Evolutionary conservation across 2,329 filamentous ascomycete genomes (phyloP).

Genomic region (Calonectria pseudoturangicola): DNA sequence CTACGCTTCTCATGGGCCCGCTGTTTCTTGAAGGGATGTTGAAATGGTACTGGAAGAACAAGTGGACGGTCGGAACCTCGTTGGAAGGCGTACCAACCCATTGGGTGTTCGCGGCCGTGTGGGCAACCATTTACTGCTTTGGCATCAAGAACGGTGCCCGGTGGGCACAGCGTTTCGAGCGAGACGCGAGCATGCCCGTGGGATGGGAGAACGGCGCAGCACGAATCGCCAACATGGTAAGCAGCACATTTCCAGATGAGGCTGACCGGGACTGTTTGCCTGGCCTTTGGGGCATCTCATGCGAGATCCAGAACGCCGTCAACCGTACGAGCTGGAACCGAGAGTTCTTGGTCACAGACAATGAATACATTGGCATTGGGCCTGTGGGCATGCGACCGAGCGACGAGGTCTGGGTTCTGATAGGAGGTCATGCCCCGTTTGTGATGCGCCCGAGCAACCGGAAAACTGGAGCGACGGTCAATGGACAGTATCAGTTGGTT

Average conservation of each 20-base stretch:
- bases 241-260: neutral
- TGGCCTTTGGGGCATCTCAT: neutral
- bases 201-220: neutral
- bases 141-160: neutral
- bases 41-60: neutral
- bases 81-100: neutral
- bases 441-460: neutral
- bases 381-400: neutral
- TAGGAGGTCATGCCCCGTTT: neutral
- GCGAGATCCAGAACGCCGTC: neutral
- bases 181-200: neutral
- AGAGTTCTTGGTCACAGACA: neutral
- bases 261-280: neutral
- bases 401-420: neutral
- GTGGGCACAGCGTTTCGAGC: neutral
- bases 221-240: neutral
- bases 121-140: neutral
- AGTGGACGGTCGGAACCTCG: neutral
- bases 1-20: neutral
- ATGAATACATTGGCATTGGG: neutral
- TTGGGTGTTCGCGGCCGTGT: neutral
- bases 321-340: conserved; percentile 16
- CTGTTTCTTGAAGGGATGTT: neutral
- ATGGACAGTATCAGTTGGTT: neutral
- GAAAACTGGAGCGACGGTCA: neutral